These are phyloP conservation scores for Saprolegnia diclina DNA, from an alignment of 352 stramenopile species.

Conservation along the genomic window DNA sequence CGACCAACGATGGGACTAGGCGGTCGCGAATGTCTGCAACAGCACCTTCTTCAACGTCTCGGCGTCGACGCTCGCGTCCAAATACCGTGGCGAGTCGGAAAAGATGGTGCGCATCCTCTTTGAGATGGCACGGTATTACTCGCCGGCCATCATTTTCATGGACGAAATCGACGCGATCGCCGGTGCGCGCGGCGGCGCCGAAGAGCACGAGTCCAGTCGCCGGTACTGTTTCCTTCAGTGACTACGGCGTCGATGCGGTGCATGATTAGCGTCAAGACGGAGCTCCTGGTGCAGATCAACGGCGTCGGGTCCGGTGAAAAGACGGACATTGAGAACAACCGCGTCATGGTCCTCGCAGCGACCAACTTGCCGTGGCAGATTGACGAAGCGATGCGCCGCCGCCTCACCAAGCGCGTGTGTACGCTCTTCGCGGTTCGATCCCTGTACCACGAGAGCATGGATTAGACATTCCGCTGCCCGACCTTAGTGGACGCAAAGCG, in stretches of 20 bases:
- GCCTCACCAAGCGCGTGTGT: conserved; percentile 90
- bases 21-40: conserved; percentile 92
- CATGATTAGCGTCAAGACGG: conserved; percentile 72
- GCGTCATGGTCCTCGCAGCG: conserved; percentile 66
- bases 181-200: conserved; percentile 55
- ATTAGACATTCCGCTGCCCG: conserved; percentile 39
- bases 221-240: conserved; percentile 36
- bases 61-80: conserved; percentile 85
- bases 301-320: conserved; percentile 43
- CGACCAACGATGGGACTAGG: conserved; percentile 23
- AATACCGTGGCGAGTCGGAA: conserved; percentile 93
- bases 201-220: conserved; percentile 80
- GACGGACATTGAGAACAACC: conserved; percentile 31
- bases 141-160: conserved; percentile 97
- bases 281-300: conserved; percentile 91
- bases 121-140: conserved; percentile 97
- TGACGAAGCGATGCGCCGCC: conserved; percentile 83
- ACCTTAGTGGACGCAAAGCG: conserved; percentile 42
- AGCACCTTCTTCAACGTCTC: conserved; percentile 98
- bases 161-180: conserved; percentile 97
- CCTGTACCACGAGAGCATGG: conserved; percentile 26
- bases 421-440: conserved; percentile 27
- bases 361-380: conserved; percentile 92
- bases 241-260: not conserved
- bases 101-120: conserved; percentile 97